Conservation (phyloP, 2,329 filamentous ascomycete genomes). For the Ramichloridium luteum region DNA sequence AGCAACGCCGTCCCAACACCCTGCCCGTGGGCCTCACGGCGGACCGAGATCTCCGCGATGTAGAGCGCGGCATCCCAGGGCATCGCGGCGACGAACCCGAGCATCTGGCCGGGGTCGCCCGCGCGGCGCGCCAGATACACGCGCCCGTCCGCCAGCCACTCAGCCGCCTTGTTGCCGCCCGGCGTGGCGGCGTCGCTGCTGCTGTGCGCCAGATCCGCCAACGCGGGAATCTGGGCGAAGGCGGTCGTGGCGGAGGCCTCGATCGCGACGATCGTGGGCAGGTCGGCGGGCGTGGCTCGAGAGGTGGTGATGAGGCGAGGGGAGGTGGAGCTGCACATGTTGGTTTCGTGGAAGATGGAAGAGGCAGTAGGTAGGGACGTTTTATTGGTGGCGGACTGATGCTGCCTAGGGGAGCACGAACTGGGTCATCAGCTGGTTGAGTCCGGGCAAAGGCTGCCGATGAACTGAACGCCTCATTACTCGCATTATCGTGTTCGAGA, state of each 20-base stretch:
- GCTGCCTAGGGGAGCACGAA: too few species aligned
- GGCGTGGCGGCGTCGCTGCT: too few species aligned
- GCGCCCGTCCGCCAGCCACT: conserved; percentile 7
- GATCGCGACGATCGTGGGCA: conserved; percentile 1
- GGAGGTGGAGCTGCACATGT: too few species aligned
- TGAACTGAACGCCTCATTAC: too few species aligned
- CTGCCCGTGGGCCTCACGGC: conserved; percentile 3
- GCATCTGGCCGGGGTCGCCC: not conserved
- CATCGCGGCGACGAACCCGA: conserved; percentile 7
- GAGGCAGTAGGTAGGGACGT: too few species aligned
- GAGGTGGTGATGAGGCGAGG: too few species aligned
- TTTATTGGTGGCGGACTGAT: too few species aligned
- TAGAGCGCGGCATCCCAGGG: conserved; percentile 6
- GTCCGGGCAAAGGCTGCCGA: too few species aligned
- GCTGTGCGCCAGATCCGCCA: conserved; percentile 5
- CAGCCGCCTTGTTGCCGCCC: not conserved
- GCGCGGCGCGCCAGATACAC: conserved; percentile 7
- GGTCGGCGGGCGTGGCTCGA: conserved; percentile 4
- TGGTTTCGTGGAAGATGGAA: too few species aligned
- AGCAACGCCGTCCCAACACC: conserved; percentile 8
- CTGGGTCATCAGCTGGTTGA: too few species aligned
- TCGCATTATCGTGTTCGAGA: too few species aligned
- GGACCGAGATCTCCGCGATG: conserved; percentile 8
- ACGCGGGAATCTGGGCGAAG: conserved; percentile 6
- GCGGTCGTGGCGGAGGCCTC: conserved; percentile 1